Evolutionary conservation across 768 basidiomycete species (phyloP).

Genomic region (Termitomyces sp.): DNA sequence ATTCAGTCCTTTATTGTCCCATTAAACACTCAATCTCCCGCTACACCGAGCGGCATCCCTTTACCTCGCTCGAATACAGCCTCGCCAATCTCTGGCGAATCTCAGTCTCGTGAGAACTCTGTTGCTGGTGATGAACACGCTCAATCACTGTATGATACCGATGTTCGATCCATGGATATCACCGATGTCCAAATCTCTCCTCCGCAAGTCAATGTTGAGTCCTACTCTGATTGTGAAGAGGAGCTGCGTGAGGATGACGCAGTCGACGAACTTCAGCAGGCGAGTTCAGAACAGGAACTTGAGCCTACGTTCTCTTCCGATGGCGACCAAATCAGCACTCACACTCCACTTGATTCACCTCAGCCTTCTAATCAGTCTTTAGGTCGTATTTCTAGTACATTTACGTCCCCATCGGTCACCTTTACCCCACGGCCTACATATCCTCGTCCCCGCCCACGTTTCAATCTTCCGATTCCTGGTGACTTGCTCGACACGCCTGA

Average conservation of each 20-base stretch:
- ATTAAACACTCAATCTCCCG: conserved; percentile 39
- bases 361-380: conserved; percentile 27
- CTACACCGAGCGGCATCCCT: conserved; percentile 39
- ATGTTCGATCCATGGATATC: conserved; percentile 44
- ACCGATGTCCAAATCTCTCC: conserved; percentile 47
- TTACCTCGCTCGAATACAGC: conserved; percentile 46
- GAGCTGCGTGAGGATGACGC: conserved; percentile 10
- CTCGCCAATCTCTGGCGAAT: conserved; percentile 37
- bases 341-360: conserved; percentile 19
- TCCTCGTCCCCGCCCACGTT: conserved; percentile 56
- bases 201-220: conserved; percentile 18
- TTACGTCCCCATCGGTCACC: conserved; percentile 53
- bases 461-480: conserved; percentile 43
- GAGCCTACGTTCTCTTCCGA: conserved; percentile 77
- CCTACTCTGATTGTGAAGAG: conserved; percentile 6
- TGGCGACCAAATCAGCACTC: conserved; percentile 36
- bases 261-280: conserved; percentile 12
- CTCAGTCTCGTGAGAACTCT: conserved; percentile 15
- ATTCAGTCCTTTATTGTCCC: conserved; percentile 36
- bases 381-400: conserved; percentile 31
- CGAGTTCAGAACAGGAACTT: conserved; percentile 19
- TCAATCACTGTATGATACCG: conserved; percentile 25
- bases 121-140: conserved; percentile 21
- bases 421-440: conserved; percentile 71
- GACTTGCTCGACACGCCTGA: conserved; percentile 34